A percentile compares a stretch with the other conserved stretches of the same genome.
phyloP scores from a whole-genome alignment of 306 rosid genomes.

The Arachis hypogaea region DNA sequence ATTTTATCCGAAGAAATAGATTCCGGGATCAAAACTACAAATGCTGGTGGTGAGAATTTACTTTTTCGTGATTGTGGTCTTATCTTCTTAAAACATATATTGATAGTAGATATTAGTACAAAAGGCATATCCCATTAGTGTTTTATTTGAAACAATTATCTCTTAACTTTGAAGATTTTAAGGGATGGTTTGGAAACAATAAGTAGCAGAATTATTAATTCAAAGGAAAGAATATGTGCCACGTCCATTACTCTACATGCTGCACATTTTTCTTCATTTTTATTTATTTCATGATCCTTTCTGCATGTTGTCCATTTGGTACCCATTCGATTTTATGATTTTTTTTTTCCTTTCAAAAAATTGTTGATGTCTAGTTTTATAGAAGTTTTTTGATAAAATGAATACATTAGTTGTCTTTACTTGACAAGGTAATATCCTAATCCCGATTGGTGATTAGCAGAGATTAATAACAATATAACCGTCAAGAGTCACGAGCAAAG shows the following conservation, averaged over 20 bases:
- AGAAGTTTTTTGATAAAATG: not conserved
- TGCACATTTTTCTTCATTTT: constrained; percentile 24
- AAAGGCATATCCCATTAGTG: constrained; percentile 26
- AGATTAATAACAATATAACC: constrained; percentile 43
- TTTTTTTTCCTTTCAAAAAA: not conserved
- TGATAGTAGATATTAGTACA: constrained; percentile 14
- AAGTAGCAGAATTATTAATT: constrained; percentile 19
- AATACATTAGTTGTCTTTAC: constrained; percentile 27
- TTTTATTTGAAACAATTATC: not conserved
- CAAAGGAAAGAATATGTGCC: constrained; percentile 10
- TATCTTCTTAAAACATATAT: constrained; percentile 36
- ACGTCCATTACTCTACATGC: constrained; percentile 3
- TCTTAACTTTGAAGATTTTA: constrained; percentile 29
- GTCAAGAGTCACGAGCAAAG: constrained; percentile 60
- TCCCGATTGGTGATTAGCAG: constrained; percentile 56
- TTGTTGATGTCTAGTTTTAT: constrained; percentile 9
- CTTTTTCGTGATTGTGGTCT: constrained; percentile 38
- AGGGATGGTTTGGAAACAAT: constrained; percentile 22
- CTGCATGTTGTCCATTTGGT: constrained; percentile 15
- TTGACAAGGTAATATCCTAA: constrained; percentile 35
- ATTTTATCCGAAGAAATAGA: constrained; percentile 77
- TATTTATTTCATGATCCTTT: constrained; percentile 11
- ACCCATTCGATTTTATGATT: constrained; percentile 10
- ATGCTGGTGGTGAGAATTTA: constrained; percentile 57
- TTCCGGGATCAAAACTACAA: constrained; percentile 58